phyloP scores from a whole-genome alignment of 139 green algal genomes.

The Picochlorum sp. region DNA sequence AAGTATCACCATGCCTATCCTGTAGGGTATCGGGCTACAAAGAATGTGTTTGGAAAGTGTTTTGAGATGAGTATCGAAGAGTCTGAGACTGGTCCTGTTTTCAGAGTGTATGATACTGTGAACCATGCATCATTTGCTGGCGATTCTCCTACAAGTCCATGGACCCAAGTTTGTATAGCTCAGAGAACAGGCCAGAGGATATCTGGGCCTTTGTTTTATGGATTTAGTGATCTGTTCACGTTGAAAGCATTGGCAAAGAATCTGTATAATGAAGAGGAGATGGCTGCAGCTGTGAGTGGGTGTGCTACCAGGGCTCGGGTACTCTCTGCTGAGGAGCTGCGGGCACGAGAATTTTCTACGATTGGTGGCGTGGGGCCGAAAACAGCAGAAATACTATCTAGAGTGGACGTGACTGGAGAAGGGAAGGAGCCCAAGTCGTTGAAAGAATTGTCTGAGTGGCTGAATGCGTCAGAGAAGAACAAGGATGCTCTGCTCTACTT shows the following conservation, averaged over 20 bases:
- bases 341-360: constrained; percentile 25
- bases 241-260: constrained; percentile 30
- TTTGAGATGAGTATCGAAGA: constrained; percentile 37
- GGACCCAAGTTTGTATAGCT: constrained; percentile 39
- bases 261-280: constrained; percentile 30
- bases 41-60: constrained; percentile 27
- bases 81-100: constrained; percentile 22
- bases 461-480: neutral
- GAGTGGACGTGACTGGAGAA: constrained; percentile 23
- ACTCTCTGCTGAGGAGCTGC: constrained; percentile 6
- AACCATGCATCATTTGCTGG: constrained; percentile 23
- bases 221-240: constrained; percentile 36
- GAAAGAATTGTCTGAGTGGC: constrained; percentile 18
- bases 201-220: constrained; percentile 43
- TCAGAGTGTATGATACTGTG: constrained; percentile 19
- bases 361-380: constrained; percentile 36
- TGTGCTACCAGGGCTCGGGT: neutral
- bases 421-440: constrained; percentile 7
- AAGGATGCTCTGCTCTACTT: constrained; percentile 6
- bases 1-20: constrained; percentile 48
- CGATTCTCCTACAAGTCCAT: constrained; percentile 36
- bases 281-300: constrained; percentile 28
- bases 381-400: constrained; percentile 28
- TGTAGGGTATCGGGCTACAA: constrained; percentile 38
- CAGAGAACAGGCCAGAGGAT: constrained; percentile 40